These are phyloP conservation scores for Fusarium lyarnte DNA, from an alignment of 2,329 filamentous ascomycete species.

Conservation along the genomic window DNA sequence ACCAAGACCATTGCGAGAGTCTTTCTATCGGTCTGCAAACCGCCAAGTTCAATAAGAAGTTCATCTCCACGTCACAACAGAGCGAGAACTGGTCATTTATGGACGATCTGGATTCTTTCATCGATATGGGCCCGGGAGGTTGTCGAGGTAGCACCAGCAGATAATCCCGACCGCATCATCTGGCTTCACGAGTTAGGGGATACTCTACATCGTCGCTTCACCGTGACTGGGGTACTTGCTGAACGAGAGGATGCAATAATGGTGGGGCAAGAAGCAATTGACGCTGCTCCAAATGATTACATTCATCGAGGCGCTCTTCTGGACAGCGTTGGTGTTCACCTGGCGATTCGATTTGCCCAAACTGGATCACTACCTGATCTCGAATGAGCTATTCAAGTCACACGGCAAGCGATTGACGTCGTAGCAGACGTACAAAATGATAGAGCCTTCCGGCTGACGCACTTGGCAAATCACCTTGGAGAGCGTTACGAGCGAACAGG, in stretches of 20 bases:
- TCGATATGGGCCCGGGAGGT: not conserved
- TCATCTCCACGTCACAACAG: not conserved
- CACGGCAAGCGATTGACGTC: not conserved
- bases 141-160: not conserved
- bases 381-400: not conserved
- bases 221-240: not conserved
- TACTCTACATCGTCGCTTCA: not conserved
- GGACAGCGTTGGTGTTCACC: not conserved
- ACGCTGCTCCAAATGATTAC: not conserved
- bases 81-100: rapidly evolving
- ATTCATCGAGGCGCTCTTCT: not conserved
- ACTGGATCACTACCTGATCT: not conserved
- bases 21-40: rapidly evolving
- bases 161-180: not conserved
- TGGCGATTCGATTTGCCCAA: not conserved
- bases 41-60: rapidly evolving
- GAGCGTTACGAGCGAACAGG: not conserved
- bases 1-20: not conserved
- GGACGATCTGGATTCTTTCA: not conserved
- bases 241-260: not conserved
- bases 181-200: not conserved
- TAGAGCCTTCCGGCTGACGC: rapidly evolving
- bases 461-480: not conserved
- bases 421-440: rapidly evolving
- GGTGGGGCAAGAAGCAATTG: not conserved